These are phyloP conservation scores for Apiospora aurea DNA, from an alignment of 2,329 filamentous ascomycete genomes.

Conservation along the genomic window DNA sequence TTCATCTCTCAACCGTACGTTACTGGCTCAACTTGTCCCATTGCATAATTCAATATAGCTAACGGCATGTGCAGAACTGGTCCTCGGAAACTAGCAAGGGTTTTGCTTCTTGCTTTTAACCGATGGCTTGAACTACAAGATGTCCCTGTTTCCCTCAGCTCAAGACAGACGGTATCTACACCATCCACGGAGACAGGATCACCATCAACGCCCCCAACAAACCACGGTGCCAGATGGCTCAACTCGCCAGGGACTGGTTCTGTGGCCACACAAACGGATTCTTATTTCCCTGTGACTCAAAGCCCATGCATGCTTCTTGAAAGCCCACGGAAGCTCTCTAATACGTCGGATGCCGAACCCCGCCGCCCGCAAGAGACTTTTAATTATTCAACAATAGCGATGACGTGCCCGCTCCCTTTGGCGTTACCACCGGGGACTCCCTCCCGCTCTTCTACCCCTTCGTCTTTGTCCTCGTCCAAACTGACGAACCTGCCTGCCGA, in stretches of 20 bases:
- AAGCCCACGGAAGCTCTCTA: not conserved
- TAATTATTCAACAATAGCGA: not conserved
- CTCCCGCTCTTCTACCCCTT: too few species aligned
- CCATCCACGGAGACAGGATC: not conserved
- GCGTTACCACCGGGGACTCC: not conserved
- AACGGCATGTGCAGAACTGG: not conserved
- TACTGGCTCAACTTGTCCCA: not conserved
- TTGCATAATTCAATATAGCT: not conserved
- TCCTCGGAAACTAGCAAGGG: conserved; percentile 1
- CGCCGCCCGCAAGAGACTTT: not conserved
- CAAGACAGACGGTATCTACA: not conserved
- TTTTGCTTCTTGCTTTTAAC: conserved; percentile 3
- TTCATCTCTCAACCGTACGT: conserved; percentile 20
- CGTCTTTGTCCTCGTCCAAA: too few species aligned
- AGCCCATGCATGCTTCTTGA: too few species aligned
- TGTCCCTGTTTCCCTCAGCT: not conserved
- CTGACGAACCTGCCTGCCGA: not conserved
- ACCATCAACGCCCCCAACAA: not conserved
- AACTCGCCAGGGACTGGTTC: too few species aligned
- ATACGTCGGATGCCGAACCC: not conserved
- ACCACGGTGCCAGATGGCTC: too few species aligned
- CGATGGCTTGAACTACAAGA: conserved; percentile 14
- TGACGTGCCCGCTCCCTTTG: not conserved
- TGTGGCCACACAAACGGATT: not conserved
- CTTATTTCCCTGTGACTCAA: not conserved